Evolutionary conservation across 768 basidiomycete species (phyloP), one percentile per base, ranked within the genome.

Genomic region (Amanita brunnescens): DNA sequence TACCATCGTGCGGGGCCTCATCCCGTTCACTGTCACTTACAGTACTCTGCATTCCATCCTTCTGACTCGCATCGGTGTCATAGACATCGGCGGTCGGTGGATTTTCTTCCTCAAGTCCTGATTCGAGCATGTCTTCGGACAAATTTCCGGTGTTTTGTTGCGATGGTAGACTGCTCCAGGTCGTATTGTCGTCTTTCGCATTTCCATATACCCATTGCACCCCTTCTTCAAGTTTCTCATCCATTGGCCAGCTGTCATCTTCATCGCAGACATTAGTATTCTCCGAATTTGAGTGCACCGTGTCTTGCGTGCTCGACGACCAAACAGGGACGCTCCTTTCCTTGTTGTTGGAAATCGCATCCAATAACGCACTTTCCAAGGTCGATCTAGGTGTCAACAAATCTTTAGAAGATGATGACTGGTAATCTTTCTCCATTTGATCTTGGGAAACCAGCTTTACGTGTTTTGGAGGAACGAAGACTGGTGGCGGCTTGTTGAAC

Each of bases 201-300:
- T 65, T 72, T 24, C 75, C 77, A 56, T 81, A 82, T 13, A 77
- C 77, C 87, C 87, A 88, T 53, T 74, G 75, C 32, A 77, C 70
- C 8, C 70, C 73, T 34, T 71, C 70, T 0, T 75, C 68, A 50
- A 84, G 64, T 56, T 80, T 83, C 56, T 84, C 84, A 35, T 85
- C 79, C 23, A 85, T 66, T 8, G 82, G 83, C 86, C 85, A 89
- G 60, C 86, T 87, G 58, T 88, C 85, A 47, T 83, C 81, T 41
- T 81, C 79, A 48, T 81, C 76, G 43, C 41, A 51, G 33, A 26
- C 18, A 35, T 43, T 33, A 24, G 30, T 26, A 23, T 44, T 33
- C 29, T 49, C 38, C 16, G 48, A 49, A 29, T 41, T 14, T 3
- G 73, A 74, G 50, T 73, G 73, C 34, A 77, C 75, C 0, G 78